These are phyloP conservation scores for Ophiosphaerella herpotricha DNA, from an alignment of 2,329 filamentous ascomycete genomes.

Conservation along the genomic window DNA sequence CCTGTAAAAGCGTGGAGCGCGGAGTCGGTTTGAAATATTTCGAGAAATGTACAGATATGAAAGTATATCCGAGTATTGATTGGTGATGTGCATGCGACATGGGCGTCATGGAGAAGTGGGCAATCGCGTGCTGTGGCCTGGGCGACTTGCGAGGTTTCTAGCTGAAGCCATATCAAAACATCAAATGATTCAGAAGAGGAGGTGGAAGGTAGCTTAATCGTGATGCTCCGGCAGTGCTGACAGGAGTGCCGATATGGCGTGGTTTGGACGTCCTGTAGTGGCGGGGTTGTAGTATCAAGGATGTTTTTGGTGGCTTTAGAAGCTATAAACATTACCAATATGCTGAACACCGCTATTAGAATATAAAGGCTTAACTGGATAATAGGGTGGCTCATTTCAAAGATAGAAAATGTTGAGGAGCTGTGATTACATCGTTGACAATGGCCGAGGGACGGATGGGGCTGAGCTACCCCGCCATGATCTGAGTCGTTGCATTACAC, in stretches of 20 bases:
- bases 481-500: no score
- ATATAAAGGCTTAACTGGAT: no score
- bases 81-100: not conserved
- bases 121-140: not conserved
- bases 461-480: no score
- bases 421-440: no score
- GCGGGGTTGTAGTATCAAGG: not conserved
- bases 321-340: no score
- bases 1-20: not conserved
- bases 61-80: not conserved
- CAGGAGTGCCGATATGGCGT: not conserved
- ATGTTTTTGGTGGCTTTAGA: no score
- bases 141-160: not conserved
- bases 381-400: no score
- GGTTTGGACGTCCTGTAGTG: not conserved
- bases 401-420: no score
- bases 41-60: not conserved
- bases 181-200: not conserved
- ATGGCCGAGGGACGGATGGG: no score
- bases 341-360: no score
- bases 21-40: not conserved
- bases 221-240: not conserved
- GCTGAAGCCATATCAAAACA: not conserved
- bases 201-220: not conserved
- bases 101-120: not conserved